Conservation (phyloP, 192 early-diverging fungal genomes). For the Gonapodya prolifera region DNA sequence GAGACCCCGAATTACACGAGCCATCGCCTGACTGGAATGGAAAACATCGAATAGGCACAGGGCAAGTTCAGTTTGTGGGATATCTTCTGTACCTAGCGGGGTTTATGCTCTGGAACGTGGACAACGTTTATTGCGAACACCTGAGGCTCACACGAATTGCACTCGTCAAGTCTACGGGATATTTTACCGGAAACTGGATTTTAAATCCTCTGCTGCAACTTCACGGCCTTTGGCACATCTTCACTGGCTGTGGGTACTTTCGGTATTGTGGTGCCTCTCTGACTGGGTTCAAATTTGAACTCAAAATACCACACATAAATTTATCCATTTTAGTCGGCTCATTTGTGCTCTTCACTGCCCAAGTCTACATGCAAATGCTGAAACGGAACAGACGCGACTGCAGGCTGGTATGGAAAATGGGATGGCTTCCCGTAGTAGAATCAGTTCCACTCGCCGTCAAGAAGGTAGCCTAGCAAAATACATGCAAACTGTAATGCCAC, state of each 20-base stretch:
- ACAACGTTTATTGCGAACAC: background rate
- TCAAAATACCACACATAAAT: background rate
- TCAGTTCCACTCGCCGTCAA: background rate
- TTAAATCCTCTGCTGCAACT: background rate
- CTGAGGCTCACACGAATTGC: background rate
- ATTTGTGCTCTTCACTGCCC: background rate
- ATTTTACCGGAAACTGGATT: background rate
- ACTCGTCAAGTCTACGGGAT: background rate
- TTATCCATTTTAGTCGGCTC: background rate
- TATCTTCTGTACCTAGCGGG: background rate
- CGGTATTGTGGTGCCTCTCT: too few relatives aligned
- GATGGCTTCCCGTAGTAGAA: background rate
- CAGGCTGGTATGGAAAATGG: background rate
- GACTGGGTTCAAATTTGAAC: background rate
- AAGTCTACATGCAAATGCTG: background rate
- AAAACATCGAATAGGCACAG: background rate
- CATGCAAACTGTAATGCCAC: too few relatives aligned
- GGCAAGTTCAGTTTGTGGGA: background rate
- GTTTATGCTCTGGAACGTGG: background rate
- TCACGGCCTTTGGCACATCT: background rate
- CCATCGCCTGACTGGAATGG: background rate
- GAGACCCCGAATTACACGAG: background rate
- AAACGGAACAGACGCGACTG: background rate
- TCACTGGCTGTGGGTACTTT: background rate
- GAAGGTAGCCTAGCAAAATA: too few relatives aligned